Evolutionary conservation across 2,329 filamentous ascomycete species (phyloP), one percentile per base, ranked within the genome.

Genomic region (Lachnellula hyalina): DNA sequence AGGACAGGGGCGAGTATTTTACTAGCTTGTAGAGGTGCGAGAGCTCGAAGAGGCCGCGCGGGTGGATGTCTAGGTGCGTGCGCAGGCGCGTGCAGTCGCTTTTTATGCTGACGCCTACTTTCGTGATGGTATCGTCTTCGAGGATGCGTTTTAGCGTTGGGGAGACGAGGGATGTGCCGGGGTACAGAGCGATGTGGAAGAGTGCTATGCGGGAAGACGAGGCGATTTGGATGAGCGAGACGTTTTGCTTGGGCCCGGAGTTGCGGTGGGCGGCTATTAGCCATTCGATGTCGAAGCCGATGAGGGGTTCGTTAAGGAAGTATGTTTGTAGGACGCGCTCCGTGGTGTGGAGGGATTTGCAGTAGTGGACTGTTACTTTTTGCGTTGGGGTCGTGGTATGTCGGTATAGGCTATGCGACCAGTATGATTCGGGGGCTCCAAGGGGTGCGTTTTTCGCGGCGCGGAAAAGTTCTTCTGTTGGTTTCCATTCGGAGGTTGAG

Each of bases 201-300:
- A 96, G 78, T 0, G 79, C 90, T 48, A 96, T 86, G 14, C 84
- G 86, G 58, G 86, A 82, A 44, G 88, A 81, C 56, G 84, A 88
- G 1, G 92, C 90, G 21, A 96, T 70, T 70, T 96, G 93, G 44
- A 96, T 86, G 38, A 96, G 72, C 0, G 89, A 92, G 6, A 95
- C 81, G 57, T 91, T 90, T 50, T 79, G 75, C 60, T 87, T 86
- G 4, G 84, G 72, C 3, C 77, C 75, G 2, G 77, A 68, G 7
- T 60, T 63, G 19, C 68, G 75, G 5, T 67, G 73, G 0, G 82
- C 77, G 5, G 79, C 74, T 1, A 75, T 61, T 51, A 83, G 77
- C 92, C 93, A 96, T 73, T 96, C 93, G 58, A 96, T 78, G 65
- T 96, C 92, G 58, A 96, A 90, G 0, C 92, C 92, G n/a, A 96